Evolutionary conservation across 371 early-diverging fungal genomes (phyloP).

Genomic region (Circinella umbellata): DNA sequence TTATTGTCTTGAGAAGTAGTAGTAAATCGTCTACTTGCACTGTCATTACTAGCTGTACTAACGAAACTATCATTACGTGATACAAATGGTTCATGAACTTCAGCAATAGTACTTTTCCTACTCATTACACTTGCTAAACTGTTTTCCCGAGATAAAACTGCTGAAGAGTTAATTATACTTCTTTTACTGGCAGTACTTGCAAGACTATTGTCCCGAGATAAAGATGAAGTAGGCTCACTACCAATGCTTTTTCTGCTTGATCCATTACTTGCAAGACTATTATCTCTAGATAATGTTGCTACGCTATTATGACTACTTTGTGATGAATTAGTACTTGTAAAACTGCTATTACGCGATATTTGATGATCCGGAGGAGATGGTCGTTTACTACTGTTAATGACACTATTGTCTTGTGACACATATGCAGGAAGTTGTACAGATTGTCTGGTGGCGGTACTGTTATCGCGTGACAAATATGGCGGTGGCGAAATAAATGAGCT

Average conservation of each 20-base stretch:
- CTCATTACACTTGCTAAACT: too few relatives aligned
- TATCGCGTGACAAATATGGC: neutral
- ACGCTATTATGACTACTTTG: neutral
- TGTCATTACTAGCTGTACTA: neutral
- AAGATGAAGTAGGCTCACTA: neutral
- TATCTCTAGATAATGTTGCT: slow-evolving; percentile 1
- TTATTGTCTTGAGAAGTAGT: neutral
- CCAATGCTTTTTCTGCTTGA: neutral
- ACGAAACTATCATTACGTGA: neutral
- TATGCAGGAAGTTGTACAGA: neutral
- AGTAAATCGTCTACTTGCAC: neutral
- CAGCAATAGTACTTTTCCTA: too few relatives aligned
- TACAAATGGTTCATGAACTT: too few relatives aligned
- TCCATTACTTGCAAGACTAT: neutral
- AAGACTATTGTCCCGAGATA: neutral
- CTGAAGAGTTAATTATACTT: neutral
- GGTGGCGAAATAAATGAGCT: neutral
- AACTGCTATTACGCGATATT: neutral
- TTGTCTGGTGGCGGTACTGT: neutral
- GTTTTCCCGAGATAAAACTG: neutral
- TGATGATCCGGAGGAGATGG: neutral
- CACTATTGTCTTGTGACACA: slow-evolving; percentile 3
- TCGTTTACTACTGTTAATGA: neutral
- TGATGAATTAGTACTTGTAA: neutral
- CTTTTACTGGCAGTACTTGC: neutral